Conservation (phyloP, 2,329 filamentous ascomycete species). For the Xylariaceae sp. region DNA sequence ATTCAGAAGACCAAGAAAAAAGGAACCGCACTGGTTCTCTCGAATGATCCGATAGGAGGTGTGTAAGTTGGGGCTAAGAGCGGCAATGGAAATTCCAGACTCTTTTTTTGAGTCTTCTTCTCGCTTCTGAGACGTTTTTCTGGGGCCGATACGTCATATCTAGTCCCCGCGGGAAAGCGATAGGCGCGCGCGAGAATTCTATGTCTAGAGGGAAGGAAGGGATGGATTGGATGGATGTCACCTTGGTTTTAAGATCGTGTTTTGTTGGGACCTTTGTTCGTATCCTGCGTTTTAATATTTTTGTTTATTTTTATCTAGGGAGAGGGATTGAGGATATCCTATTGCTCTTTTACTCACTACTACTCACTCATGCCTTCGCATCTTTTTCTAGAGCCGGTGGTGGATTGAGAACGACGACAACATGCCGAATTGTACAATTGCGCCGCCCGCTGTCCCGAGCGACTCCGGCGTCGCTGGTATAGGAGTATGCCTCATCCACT, state of each 20-base stretch:
- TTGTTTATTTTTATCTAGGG: neutral
- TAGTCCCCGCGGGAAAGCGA: too few relatives aligned
- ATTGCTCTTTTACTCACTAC: too few relatives aligned
- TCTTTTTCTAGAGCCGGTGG: neutral
- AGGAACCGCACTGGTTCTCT: too few relatives aligned
- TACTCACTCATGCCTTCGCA: too few relatives aligned
- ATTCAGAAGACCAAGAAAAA: too few relatives aligned
- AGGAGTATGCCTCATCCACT: slow-evolving; percentile 36
- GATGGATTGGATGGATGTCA: neutral
- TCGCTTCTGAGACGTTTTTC: too few relatives aligned
- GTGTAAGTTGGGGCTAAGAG: too few relatives aligned
- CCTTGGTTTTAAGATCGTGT: neutral
- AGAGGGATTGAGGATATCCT: neutral
- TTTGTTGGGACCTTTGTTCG: neutral
- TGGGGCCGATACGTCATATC: too few relatives aligned
- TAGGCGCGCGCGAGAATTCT: too few relatives aligned
- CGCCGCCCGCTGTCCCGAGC: slow-evolving; percentile 36
- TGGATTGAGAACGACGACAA: slow-evolving; percentile 6
- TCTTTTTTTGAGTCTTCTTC: too few relatives aligned
- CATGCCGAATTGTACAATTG: slow-evolving; percentile 35
- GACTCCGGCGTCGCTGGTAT: slow-evolving; percentile 49
- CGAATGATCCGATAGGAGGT: too few relatives aligned
- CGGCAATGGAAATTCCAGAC: too few relatives aligned
- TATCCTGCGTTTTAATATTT: neutral
- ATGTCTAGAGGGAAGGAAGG: neutral